These are phyloP conservation scores for Plasmodiophora brassicae DNA, from an alignment of 208 protist genomes.

Conservation along the genomic window DNA sequence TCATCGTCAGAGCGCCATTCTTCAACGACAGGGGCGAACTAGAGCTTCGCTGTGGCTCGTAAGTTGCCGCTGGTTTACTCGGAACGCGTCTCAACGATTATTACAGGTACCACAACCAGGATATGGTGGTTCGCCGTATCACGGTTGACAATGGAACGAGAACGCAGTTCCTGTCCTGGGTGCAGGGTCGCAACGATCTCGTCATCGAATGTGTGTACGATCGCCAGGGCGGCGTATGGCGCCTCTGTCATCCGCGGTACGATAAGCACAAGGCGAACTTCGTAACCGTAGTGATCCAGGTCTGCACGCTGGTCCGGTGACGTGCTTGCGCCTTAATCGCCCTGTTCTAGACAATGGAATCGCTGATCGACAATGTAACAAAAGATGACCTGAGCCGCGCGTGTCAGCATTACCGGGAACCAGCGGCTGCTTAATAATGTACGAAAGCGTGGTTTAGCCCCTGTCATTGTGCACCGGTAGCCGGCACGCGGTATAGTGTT, in stretches of 20 bases:
- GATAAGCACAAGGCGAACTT: not conserved
- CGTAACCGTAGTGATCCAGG: not conserved
- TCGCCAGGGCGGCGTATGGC: not conserved
- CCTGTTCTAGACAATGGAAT: not conserved
- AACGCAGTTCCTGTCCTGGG: not conserved
- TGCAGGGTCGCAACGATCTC: not conserved
- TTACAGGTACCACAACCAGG: no score
- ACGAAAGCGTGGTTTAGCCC: no score
- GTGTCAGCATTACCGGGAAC: not conserved
- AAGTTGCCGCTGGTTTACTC: constrained; percentile 5
- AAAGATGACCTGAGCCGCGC: not conserved
- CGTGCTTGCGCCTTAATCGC: not conserved
- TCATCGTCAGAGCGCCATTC: not conserved
- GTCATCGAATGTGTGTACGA: constrained; percentile 14
- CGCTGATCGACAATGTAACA: not conserved
- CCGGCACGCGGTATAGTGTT: no score
- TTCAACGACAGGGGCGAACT: not conserved
- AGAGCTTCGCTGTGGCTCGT: constrained; percentile 18
- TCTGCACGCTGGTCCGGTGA: no score
- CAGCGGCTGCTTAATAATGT: no score
- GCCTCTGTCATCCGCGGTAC: not conserved
- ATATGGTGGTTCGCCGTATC: no score
- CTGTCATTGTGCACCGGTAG: no score
- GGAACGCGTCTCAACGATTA: no score
- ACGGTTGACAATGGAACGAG: no score